Base-by-base conservation (phyloP, 495 filamentous ascomycete genomes). In the Penicillium soppii region DNA sequence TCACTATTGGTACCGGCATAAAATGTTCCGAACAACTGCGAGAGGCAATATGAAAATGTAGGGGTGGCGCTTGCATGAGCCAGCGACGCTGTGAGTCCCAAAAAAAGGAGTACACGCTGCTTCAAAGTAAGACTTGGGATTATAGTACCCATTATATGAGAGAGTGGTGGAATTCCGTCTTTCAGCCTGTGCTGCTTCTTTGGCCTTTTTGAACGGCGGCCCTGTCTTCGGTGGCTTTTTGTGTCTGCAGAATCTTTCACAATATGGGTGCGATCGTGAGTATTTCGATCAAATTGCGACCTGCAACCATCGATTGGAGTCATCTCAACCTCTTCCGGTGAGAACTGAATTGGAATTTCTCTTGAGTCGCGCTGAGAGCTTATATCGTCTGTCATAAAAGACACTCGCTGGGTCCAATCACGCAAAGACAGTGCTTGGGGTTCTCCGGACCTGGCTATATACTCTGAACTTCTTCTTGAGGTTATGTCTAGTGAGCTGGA, bases 31-130 rank as follows among this genome's bases (percentile, higher is more conserved):
- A 96, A 74, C 0, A 98, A 78, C 47, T 86, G 78, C 2, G 91
- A 80, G 30, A 98, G 86, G 26, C 88, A 73, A 53, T 78, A 89
- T 0, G 89, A 88, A 65, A 96, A 97, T 0, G 82, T 65, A 0
- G 94, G 92, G 0, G 85, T 92, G 35, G 82, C 76, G 25, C 76
- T 80, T 7, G 88, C 86, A 47, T 90, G 85, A 1, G 85, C 56
- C 6, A 87, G 57, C 4, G 88, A 81, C 26, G 78, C 73, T 2
- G 79, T 26, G 25, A 90, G 72, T 0, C 88, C 91, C 2, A 81
- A 40, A 3, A 87, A 22, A 0, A 96, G 70, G 33, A 83, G 63
- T 0, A 80, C 3, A 5, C 79, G 82, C 21, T 83, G 73, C 2
- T 46, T 67, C 32, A 46, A 48, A 5, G 72, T 70, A 7, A 97